phyloP scores from a whole-genome alignment of 768 basidiomycete genomes.

The Neoboletus brunneissimus region DNA sequence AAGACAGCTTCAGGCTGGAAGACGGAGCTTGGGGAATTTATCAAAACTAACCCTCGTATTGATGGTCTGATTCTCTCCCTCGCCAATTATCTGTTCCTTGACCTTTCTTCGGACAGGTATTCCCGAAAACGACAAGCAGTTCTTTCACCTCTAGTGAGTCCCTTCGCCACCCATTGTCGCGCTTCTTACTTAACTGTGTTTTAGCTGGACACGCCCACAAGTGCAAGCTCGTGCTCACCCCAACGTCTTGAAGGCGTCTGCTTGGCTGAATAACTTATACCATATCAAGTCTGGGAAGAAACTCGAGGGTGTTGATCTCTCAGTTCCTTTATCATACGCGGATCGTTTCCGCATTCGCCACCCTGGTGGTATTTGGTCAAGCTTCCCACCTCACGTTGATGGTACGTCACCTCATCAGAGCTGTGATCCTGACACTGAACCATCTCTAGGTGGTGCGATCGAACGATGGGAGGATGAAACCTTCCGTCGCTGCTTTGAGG shows the following conservation, averaged over 20 bases:
- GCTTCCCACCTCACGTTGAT: conserved; percentile 54
- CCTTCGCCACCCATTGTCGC: neutral
- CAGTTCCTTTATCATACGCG: conserved; percentile 63
- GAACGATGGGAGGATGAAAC: conserved; percentile 71
- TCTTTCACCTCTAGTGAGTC: conserved; percentile 69
- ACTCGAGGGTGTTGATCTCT: conserved; percentile 55
- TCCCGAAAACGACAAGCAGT: conserved; percentile 62
- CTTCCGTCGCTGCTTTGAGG: conserved; percentile 57
- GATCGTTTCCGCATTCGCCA: conserved; percentile 74
- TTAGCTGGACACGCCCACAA: conserved; percentile 51
- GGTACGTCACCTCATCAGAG: conserved; percentile 35
- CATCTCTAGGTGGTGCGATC: conserved; percentile 55
- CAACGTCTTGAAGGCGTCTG: conserved; percentile 53
- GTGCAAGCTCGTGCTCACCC: conserved; percentile 70
- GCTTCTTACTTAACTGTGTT: neutral
- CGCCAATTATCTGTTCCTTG: neutral
- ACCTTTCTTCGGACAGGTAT: conserved; percentile 36
- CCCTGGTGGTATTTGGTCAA: conserved; percentile 56
- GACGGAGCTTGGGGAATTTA: conserved; percentile 50
- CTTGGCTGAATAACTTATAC: conserved; percentile 68
- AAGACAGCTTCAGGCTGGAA: conserved; percentile 59
- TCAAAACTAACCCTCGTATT: conserved; percentile 53
- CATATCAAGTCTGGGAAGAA: conserved; percentile 38
- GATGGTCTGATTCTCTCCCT: conserved; percentile 39
- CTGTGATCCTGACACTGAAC: neutral